Evolutionary conservation across 805 yeast genomes (phyloP), one percentile per base, ranked within the genome.

Genomic region (Starmerella ratchasimensis): DNA sequence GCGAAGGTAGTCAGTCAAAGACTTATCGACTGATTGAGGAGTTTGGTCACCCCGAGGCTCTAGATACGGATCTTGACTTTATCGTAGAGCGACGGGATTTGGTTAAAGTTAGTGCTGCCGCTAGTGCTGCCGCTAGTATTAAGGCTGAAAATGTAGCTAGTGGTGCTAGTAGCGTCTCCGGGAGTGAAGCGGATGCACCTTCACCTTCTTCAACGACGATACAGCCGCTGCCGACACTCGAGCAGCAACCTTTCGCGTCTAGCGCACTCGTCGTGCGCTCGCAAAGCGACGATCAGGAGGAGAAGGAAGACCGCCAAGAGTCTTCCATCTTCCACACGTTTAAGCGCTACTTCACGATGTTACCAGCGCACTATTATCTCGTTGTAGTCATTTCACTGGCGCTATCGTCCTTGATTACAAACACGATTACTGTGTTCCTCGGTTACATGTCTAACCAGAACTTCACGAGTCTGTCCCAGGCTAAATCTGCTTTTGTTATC

Each of bases 41-140:
- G 38, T 60, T 72, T 29, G 94, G 90, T 10, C 68, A 82, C 36
- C 63, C 65, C 33, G 76, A 83, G 26, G 84, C 76, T 53, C 69
- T 88, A 39, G 97, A 90, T 55, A 17, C 17, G 16, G 50, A 42
- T 10, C 72, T 80, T 15, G 84, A 88, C 56, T 68, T 84, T 3
- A 61, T 59, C 31, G 58, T 61, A 31, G 90, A 86, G 27, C 64
- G 64, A 41, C 6, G 18, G 11, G 35, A 32, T 4, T 16, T 32
- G 20, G 21, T 23, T 4, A n/a, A n/a, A n/a, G n/a, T n/a, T n/a
- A n/a, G n/a, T n/a, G n/a, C n/a, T n/a, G n/a, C n/a, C n/a, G n/a
- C n/a, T n/a, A 32, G 5, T 4, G 5, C 35, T 7, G 15, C 15
- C 10, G 19, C 17, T 18, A 26, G 15, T 13, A n/a, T 13, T 5